These are phyloP conservation scores for Smallanthus sonchifolius DNA, from an alignment of 129 eudicot genomes.

Conservation along the genomic window DNA sequence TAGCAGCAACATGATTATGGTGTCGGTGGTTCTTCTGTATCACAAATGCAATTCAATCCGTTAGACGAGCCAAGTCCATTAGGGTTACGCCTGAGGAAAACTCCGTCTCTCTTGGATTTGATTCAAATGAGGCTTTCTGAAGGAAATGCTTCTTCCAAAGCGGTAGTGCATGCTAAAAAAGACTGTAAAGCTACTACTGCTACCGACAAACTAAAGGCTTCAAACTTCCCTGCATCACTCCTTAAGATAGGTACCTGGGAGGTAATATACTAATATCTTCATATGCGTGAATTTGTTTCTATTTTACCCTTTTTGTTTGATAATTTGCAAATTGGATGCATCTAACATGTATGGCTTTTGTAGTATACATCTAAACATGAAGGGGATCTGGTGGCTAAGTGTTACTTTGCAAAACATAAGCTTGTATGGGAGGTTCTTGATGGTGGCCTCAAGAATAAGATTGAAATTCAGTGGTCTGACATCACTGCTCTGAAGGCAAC, in stretches of 20 bases:
- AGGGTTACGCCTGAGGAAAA: constrained; percentile 73
- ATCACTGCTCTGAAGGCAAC: constrained; percentile 79
- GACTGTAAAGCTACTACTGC: constrained; percentile 41
- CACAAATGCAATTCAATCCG: constrained; percentile 54
- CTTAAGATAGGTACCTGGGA: constrained; percentile 91
- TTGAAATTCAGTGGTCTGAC: constrained; percentile 97
- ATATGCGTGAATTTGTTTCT: not conserved
- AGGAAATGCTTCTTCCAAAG: constrained; percentile 37
- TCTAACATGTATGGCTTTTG: constrained; percentile 15
- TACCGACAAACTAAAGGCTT: constrained; percentile 78
- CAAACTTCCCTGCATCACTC: constrained; percentile 76
- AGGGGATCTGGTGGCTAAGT: constrained; percentile 93
- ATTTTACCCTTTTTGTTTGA: not conserved
- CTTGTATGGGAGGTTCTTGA: constrained; percentile 98
- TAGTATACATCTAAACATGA: constrained; percentile 89
- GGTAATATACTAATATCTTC: constrained; percentile 35
- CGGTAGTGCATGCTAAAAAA: constrained; percentile 35
- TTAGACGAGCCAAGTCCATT: constrained; percentile 87
- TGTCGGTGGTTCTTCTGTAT: constrained; percentile 21
- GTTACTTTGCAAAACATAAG: constrained; percentile 96
- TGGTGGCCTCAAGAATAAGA: constrained; percentile 95
- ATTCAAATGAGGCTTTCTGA: constrained; percentile 80
- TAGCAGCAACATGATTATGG: constrained; percentile 37
- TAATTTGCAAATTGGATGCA: not conserved
- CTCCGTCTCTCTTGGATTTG: constrained; percentile 87